phyloP scores from a whole-genome alignment of 345 rosid species.

The Lepidium africanum region DNA sequence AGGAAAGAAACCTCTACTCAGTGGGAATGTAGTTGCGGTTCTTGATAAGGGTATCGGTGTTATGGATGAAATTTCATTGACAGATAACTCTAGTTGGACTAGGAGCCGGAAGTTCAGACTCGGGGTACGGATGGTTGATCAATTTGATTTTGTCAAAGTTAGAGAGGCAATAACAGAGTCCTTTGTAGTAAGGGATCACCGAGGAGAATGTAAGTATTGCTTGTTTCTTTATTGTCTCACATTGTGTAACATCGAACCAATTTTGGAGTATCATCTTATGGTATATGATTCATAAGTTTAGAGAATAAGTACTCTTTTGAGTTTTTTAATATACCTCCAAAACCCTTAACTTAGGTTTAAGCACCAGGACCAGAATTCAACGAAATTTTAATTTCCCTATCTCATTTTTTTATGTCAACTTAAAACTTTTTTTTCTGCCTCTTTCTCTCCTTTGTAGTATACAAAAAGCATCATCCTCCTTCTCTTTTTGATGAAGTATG shows the following conservation, averaged over 20 bases:
- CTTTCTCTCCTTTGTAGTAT: conserved; percentile 46
- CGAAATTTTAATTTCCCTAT: neutral
- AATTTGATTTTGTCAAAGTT: conserved; percentile 46
- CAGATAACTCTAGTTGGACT: conserved; percentile 99
- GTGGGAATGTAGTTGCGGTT: conserved; percentile 60
- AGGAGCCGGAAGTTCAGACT: conserved; percentile 95
- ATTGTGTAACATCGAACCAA: neutral
- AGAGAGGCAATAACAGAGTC: conserved; percentile 83
- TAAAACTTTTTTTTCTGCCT: neutral
- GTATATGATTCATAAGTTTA: neutral
- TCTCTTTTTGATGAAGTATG: conserved; percentile 78
- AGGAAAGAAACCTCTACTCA: conserved; percentile 92
- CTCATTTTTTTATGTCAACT: neutral
- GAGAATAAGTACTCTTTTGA: neutral
- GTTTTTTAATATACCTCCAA: too few relatives aligned
- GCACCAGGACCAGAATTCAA: too few relatives aligned
- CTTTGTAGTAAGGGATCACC: conserved; percentile 96
- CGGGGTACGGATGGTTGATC: conserved; percentile 73
- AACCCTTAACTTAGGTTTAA: too few relatives aligned
- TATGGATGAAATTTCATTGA: conserved; percentile 69
- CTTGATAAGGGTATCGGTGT: conserved; percentile 62
- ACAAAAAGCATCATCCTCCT: conserved; percentile 96
- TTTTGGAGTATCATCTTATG: neutral
- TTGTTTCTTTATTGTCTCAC: neutral
- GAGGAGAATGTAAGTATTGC: conserved; percentile 84